These are phyloP conservation scores for Prunus mongolica DNA, from an alignment of 306 rosid genomes.

Conservation along the genomic window DNA sequence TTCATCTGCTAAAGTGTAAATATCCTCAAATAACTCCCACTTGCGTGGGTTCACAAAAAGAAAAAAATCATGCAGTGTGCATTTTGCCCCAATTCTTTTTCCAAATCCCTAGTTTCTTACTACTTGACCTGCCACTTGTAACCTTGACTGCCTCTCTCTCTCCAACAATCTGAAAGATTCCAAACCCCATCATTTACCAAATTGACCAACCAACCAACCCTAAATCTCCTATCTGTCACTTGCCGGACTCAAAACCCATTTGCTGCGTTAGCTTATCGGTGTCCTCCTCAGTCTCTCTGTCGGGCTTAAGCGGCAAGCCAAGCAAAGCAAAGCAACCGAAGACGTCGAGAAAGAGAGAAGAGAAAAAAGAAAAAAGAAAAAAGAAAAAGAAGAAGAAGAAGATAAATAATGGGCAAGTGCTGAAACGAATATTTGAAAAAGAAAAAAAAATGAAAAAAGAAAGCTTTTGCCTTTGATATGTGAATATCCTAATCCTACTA, in stretches of 20 bases:
- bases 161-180: background rate
- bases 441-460: background rate
- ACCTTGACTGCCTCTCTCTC: background rate
- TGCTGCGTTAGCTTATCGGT: background rate
- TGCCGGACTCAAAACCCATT: background rate
- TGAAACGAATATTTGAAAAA: background rate
- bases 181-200: background rate
- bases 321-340: background rate
- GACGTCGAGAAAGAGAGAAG: background rate
- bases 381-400: background rate
- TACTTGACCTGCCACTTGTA: background rate
- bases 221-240: background rate
- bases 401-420: background rate
- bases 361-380: background rate
- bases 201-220: background rate
- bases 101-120: background rate
- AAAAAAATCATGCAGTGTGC: no score
- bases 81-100: no score
- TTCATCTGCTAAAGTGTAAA: no score
- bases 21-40: no score
- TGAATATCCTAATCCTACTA: constrained; percentile 12
- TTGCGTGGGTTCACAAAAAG: no score
- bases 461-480: background rate
- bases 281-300: background rate
- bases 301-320: no score